phyloP scores from a whole-genome alignment of 148 eudicot genomes.

The Rhododendron mucronatum region DNA sequence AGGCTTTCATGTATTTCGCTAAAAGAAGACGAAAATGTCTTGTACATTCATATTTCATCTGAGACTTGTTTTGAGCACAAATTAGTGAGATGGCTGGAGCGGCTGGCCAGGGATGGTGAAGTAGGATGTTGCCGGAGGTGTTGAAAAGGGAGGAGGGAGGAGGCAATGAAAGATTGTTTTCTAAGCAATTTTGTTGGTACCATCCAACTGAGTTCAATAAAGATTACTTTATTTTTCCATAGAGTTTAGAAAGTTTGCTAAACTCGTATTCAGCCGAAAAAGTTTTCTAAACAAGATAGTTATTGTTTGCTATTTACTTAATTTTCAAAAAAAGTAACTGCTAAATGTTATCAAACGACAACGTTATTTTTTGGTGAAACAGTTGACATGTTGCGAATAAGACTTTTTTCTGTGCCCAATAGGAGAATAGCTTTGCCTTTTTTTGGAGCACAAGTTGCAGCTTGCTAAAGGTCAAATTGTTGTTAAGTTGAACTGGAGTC shows the following conservation, averaged over 20 bases:
- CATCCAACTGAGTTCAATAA: not conserved
- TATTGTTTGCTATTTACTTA: not conserved
- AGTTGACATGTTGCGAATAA: not conserved
- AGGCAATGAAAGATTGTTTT: not conserved
- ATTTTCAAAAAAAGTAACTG: not conserved
- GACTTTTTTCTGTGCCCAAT: not conserved
- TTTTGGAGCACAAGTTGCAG: not conserved
- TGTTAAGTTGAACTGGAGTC: not conserved
- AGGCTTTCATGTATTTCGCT: not conserved
- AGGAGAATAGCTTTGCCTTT: not conserved
- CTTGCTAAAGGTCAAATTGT: not conserved
- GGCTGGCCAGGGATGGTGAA: not conserved
- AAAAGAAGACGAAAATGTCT: not conserved
- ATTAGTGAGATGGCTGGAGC: not conserved
- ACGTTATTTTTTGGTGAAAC: not conserved
- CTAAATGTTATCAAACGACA: not conserved
- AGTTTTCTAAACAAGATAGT: not conserved
- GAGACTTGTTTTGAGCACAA: not conserved
- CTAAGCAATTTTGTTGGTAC: not conserved
- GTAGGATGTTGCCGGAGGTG: not conserved
- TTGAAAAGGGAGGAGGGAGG: not conserved
- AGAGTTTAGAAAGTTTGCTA: not conserved
- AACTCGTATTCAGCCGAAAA: not conserved
- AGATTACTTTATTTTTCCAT: not conserved
- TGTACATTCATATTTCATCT: not conserved